Evolutionary conservation across 768 basidiomycete genomes (phyloP), one percentile per base, ranked within the genome.

Genomic region (Tricholoma hemisulphureum): DNA sequence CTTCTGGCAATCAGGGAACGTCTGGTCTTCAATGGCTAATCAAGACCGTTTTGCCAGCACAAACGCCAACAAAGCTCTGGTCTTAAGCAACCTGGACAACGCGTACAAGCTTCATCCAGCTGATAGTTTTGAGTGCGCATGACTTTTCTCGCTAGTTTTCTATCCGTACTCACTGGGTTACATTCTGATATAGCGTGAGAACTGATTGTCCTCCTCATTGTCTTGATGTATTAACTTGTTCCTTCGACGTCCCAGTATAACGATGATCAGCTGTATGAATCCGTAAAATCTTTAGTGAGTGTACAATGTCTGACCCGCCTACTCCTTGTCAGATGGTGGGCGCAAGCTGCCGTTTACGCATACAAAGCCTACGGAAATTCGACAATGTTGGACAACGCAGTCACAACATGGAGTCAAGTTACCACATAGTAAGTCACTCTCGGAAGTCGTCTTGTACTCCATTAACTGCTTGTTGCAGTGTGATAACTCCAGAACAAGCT

Each of bases 1-100:
- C 35, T 83, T 74, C 57, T 83, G 83, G 82, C 80, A 83, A 61
- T 71, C 79, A 21, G 83, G 72, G 1, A 84, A 83, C 51, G 80
- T 76, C 9, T 80, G 73, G 67, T 78, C 81, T 16, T 76, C 75
- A n/a, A 72, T 80, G 69, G 81, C 79, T 1, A 80, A 81, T 46
- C 76, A 79, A 34, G 81, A 82, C 58, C 63, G 70, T 28, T 67
- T 73, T 11, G 68, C 77, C 2, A 67, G 69, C n/a, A 75, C 70
- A n/a, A n/a, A n/a, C n/a, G n/a, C 67, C 11, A 77, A 79, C 58
- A 61, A 78, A 56, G 69, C 65, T 0, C 58, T 61, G 20, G 80
- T 81, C 11, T 65, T 75, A 6, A 66, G 70, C 34, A 77, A 76
- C 48, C 65, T 81, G 28, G 77, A 78, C 48, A 73, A 68, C 13